These are phyloP conservation scores for Xylaria multiplex DNA, from an alignment of 2,329 filamentous ascomycete genomes.

Conservation along the genomic window DNA sequence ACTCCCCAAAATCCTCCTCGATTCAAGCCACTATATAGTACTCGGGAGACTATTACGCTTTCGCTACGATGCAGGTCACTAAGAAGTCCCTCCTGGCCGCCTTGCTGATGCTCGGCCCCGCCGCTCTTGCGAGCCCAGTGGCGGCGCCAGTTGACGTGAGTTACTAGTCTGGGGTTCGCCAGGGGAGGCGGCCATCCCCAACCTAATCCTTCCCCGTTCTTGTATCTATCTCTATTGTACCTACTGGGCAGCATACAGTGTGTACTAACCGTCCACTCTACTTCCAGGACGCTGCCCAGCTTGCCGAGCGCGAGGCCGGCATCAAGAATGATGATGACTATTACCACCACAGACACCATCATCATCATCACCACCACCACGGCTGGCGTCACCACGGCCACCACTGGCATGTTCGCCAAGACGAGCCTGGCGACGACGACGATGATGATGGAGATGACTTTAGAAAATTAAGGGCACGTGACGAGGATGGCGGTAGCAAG, in stretches of 20 bases:
- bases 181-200: neutral
- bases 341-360: neutral
- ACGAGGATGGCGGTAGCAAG: neutral
- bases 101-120: slow-evolving; percentile 40
- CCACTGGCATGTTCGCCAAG: neutral
- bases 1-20: neutral
- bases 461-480: neutral
- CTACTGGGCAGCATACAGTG: no score
- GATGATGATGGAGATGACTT: neutral
- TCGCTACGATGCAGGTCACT: slow-evolving; percentile 40
- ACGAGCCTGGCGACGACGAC: neutral
- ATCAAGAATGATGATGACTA: slow-evolving; percentile 10
- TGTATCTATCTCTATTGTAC: neutral
- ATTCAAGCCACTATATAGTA: neutral
- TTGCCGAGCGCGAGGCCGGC: slow-evolving; percentile 21
- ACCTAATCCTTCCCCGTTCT: neutral
- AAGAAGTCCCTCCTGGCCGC: slow-evolving; percentile 43
- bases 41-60: neutral
- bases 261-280: slow-evolving; percentile 6
- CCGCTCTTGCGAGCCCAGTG: slow-evolving; percentile 40
- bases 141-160: slow-evolving; percentile 23
- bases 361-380: slow-evolving; percentile 4
- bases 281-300: slow-evolving; percentile 10
- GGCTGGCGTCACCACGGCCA: slow-evolving; percentile 2
- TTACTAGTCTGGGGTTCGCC: neutral